These are phyloP conservation scores for Mallotus repandus DNA, from an alignment of 441 rosid species.

Conservation along the genomic window DNA sequence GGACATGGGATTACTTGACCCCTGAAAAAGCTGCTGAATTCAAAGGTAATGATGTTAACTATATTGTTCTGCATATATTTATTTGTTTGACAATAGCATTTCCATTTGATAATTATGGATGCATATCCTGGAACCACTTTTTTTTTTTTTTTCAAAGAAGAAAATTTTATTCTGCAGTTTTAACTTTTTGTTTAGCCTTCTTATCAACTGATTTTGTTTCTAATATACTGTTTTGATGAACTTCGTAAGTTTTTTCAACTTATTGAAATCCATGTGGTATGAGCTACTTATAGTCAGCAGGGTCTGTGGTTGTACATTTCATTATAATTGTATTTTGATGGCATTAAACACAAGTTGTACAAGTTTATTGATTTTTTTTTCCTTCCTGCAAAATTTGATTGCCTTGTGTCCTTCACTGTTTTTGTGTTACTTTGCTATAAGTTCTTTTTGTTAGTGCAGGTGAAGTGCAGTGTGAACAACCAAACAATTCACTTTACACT, in stretches of 20 bases:
- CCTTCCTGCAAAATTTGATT: conserved; percentile 6
- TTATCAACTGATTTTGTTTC: not conserved
- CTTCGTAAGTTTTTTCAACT: not conserved
- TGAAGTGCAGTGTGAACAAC: conserved; percentile 99
- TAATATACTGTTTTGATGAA: not conserved
- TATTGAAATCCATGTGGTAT: not conserved
- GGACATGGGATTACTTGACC: conserved; percentile 93
- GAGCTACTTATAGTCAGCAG: not conserved
- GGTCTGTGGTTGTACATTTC: not conserved
- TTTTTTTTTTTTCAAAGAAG: no score
- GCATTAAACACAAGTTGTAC: conserved; percentile 5
- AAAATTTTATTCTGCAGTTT: no score
- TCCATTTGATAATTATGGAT: no score
- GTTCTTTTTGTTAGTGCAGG: conserved; percentile 54
- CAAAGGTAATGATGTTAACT: conserved; percentile 49
- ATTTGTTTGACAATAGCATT: not conserved
- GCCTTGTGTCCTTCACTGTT: not conserved
- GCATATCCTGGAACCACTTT: no score
- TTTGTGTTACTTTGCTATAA: conserved; percentile 10
- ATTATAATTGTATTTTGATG: not conserved
- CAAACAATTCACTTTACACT: conserved; percentile 95
- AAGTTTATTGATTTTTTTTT: conserved; percentile 7
- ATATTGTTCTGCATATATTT: not conserved
- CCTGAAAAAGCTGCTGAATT: conserved; percentile 90
- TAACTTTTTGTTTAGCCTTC: not conserved